Percentiles rank a stretch among this genome's conserved stretches.
These are phyloP conservation scores for Parathielavia appendiculata DNA, from an alignment of 495 filamentous ascomycete genomes.

Conservation along the genomic window DNA sequence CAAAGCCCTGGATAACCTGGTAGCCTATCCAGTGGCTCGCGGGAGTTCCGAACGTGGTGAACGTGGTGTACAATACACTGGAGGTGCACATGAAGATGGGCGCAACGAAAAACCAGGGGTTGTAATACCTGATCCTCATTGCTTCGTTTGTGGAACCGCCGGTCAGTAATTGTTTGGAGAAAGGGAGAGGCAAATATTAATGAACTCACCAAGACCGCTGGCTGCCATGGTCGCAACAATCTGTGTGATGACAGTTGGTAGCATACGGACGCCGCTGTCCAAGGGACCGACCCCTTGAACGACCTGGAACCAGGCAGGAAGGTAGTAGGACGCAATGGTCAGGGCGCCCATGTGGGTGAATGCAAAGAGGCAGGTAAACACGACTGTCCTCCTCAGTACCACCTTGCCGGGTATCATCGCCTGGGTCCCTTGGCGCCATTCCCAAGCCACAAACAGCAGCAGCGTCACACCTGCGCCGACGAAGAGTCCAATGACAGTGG, in stretches of 20 bases:
- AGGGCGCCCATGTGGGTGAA: constrained; percentile 22
- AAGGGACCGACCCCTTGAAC: constrained; percentile 43
- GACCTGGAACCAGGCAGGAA: constrained; percentile 61
- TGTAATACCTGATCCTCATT: constrained; percentile 13
- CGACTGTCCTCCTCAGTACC: constrained; percentile 11
- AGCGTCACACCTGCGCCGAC: constrained; percentile 39
- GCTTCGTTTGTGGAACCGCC: too few species aligned
- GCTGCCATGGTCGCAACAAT: constrained; percentile 2
- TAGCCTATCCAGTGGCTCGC: constrained; percentile 46
- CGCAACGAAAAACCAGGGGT: constrained; percentile 20
- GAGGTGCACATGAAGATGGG: constrained; percentile 14
- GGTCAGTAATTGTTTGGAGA: too few species aligned
- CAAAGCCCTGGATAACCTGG: constrained; percentile 45
- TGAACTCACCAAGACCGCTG: neutral
- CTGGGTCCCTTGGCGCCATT: constrained; percentile 34
- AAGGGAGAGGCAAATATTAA: neutral
- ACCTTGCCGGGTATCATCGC: constrained; percentile 45
- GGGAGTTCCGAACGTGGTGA: constrained; percentile 31
- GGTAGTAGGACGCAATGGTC: constrained; percentile 43
- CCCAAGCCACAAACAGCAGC: constrained; percentile 42
- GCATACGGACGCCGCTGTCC: constrained; percentile 43
- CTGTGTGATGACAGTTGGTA: constrained; percentile 41
- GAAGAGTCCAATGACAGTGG: constrained; percentile 41
- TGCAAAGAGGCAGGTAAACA: constrained; percentile 16
- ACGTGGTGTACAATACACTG: constrained; percentile 35